These are phyloP conservation scores for Candida stauntonica DNA, from an alignment of 805 yeast genomes.

Conservation along the genomic window DNA sequence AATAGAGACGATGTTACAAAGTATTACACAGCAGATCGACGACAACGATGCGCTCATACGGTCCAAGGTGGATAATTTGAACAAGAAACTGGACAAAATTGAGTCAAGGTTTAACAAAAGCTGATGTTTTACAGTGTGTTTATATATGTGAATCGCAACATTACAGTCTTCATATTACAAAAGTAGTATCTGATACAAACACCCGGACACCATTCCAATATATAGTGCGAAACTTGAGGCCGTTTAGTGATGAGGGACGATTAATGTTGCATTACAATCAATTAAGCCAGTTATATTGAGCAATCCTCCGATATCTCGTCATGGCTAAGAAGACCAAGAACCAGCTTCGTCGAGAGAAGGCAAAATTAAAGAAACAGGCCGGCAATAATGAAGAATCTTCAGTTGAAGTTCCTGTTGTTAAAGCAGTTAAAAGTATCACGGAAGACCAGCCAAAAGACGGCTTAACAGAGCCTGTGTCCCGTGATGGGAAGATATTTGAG, in stretches of 20 bases:
- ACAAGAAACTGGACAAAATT: slow-evolving; percentile 22
- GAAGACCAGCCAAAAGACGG: background rate
- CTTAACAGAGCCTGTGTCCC: background rate
- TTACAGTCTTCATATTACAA: background rate
- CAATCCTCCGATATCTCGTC: too few species aligned
- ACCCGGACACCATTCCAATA: slow-evolving; percentile 5
- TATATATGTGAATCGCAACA: background rate
- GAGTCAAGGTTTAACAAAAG: slow-evolving; percentile 16
- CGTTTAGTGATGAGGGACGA: background rate
- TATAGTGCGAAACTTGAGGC: background rate
- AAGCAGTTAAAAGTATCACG: background rate
- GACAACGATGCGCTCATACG: slow-evolving; percentile 21
- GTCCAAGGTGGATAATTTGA: slow-evolving; percentile 22
- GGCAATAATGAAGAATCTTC: background rate
- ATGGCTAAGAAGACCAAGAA: slow-evolving; percentile 32
- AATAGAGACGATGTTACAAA: slow-evolving; percentile 24
- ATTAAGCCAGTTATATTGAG: too few species aligned
- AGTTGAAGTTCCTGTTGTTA: background rate
- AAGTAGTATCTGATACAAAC: background rate
- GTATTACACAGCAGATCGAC: slow-evolving; percentile 23
- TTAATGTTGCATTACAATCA: too few species aligned
- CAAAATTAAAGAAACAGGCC: slow-evolving; percentile 15
- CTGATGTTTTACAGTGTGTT: background rate
- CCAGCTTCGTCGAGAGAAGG: slow-evolving; percentile 31
- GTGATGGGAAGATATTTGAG: slow-evolving; percentile 10